Evolutionary conservation across 1,284 basidiomycete genomes (phyloP).

Genomic region (Apiotrichum sp.): DNA sequence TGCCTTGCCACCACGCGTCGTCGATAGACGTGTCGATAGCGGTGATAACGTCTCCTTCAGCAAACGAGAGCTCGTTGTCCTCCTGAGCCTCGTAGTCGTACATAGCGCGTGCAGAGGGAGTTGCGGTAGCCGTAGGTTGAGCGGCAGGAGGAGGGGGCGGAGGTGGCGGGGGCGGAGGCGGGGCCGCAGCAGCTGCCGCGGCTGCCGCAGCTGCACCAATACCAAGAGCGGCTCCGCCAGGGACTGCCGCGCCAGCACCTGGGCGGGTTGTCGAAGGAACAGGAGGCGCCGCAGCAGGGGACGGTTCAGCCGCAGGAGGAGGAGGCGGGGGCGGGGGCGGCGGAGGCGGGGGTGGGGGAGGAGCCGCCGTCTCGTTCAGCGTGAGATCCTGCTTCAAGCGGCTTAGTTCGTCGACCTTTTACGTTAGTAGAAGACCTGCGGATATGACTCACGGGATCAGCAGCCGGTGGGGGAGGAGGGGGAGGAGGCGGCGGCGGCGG

Average conservation of each 20-base stretch:
- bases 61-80: slow-evolving; percentile 81
- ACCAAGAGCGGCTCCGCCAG: not conserved
- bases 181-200: slow-evolving; percentile 25
- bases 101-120: slow-evolving; percentile 26
- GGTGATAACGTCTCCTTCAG: slow-evolving; percentile 68
- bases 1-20: slow-evolving; percentile 88
- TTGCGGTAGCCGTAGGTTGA: not conserved
- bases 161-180: slow-evolving; percentile 33
- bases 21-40: slow-evolving; percentile 47
- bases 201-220: not conserved
- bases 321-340: slow-evolving; percentile 3
- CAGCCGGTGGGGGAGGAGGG: slow-evolving; percentile 41
- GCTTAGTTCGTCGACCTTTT: slow-evolving; percentile 35
- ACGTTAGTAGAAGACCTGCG: slow-evolving; percentile 14
- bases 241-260: slow-evolving; percentile 4
- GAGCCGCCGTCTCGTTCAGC: slow-evolving; percentile 28
- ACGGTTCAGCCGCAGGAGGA: too few relatives aligned
- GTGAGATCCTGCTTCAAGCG: slow-evolving; percentile 41
- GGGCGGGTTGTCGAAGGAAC: not conserved
- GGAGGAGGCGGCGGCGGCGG: slow-evolving; percentile 37
- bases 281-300: too few relatives aligned
- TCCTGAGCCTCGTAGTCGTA: slow-evolving; percentile 69
- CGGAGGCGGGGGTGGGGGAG: slow-evolving; percentile 25
- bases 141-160: slow-evolving; percentile 19
- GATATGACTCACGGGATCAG: slow-evolving; percentile 39